Percentiles rank a stretch among this genome's conserved stretches.
Conservation (phyloP, 208 protist species). For the Vickermania ingenoplastis region DNA sequence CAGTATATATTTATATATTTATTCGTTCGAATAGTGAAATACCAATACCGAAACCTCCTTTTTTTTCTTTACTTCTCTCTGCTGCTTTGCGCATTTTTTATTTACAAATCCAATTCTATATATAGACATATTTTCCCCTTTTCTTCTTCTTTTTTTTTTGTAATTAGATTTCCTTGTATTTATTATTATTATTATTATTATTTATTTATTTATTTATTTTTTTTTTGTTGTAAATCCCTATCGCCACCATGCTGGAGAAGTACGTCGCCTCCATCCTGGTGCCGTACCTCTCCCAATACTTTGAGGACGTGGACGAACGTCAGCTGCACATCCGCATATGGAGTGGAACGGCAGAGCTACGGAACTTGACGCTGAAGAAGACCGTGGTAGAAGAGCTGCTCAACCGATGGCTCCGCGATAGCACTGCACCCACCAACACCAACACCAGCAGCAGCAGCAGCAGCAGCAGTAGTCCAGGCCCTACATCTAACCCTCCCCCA, state of each 20-base stretch:
- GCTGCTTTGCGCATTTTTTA: no score
- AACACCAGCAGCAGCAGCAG: background rate
- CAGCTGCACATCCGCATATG: conserved; percentile 75
- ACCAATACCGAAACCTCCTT: no score
- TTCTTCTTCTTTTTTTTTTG: conserved; percentile 4
- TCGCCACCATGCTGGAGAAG: conserved; percentile 66
- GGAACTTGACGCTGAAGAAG: conserved; percentile 61
- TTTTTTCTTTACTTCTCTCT: no score
- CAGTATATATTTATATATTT: no score
- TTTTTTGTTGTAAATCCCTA: conserved; percentile 1
- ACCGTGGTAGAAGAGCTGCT: conserved; percentile 57
- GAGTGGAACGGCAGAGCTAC: conserved; percentile 70
- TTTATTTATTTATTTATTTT: conserved; percentile 5
- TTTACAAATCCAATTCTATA: no score
- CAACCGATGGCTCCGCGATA: conserved; percentile 6
- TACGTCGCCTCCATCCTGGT: conserved; percentile 73
- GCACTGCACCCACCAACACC: conserved; percentile 7
- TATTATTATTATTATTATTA: background rate
- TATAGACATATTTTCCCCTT: background rate
- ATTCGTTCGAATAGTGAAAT: no score
- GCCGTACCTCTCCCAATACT: conserved; percentile 73
- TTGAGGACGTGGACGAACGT: conserved; percentile 75
- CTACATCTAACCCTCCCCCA: background rate
- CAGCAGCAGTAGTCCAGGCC: conserved; percentile 1
- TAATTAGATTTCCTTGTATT: background rate